These are phyloP conservation scores for Penicillium sp. DNA, from an alignment of 2,329 filamentous ascomycete species.

Conservation along the genomic window DNA sequence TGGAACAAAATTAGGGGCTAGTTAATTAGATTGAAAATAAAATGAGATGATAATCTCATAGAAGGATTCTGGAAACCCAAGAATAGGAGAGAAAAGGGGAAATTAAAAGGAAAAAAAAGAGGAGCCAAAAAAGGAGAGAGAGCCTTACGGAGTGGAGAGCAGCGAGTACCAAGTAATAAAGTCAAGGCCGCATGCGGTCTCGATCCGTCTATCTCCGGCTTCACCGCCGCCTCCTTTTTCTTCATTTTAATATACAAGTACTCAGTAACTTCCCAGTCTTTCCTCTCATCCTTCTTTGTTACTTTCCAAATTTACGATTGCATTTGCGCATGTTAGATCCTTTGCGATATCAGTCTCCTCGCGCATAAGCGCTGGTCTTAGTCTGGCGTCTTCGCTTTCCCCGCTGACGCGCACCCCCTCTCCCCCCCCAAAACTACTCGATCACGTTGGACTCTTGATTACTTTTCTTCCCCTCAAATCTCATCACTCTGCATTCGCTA, in stretches of 20 bases:
- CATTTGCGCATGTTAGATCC: slow-evolving; percentile 1
- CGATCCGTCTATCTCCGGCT: slow-evolving; percentile 16
- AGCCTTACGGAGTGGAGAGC: no score
- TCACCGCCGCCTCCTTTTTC: slow-evolving; percentile 21
- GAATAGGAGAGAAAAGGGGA: not conserved
- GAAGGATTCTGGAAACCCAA: not conserved
- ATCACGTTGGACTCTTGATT: not conserved
- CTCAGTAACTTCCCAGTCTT: not conserved
- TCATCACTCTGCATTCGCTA: not conserved
- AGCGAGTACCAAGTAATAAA: no score
- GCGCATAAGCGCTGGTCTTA: slow-evolving; percentile 7
- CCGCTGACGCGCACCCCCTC: slow-evolving; percentile 7
- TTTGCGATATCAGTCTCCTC: not conserved
- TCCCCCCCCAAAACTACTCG: not conserved
- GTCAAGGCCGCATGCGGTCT: slow-evolving; percentile 19
- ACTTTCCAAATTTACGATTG: not conserved
- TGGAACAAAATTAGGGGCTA: no score
- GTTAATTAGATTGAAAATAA: not conserved
- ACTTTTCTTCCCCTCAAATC: not conserved
- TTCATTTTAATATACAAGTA: not conserved
- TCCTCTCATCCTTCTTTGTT: not conserved
- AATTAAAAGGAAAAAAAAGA: not conserved
- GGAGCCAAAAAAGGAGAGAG: not conserved
- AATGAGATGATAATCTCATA: not conserved
- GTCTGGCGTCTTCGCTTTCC: slow-evolving; percentile 5